These are phyloP conservation scores for Diaporthe vaccinii DNA, from an alignment of 2,329 filamentous ascomycete species.

Conservation along the genomic window DNA sequence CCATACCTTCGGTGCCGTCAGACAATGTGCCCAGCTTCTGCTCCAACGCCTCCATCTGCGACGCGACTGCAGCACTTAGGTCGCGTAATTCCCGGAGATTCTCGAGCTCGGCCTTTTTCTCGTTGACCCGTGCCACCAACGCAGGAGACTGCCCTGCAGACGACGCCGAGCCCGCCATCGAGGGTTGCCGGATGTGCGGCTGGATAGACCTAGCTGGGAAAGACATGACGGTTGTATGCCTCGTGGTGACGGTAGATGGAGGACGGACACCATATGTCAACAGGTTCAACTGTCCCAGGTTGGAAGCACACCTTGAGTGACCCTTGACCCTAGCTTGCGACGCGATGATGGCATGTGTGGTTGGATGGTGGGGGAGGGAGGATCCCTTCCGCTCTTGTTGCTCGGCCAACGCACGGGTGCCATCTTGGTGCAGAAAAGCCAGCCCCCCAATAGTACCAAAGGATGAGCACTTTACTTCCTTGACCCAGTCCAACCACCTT, in stretches of 20 bases:
- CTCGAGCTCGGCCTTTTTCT: slow-evolving; percentile 88
- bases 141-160: slow-evolving; percentile 74
- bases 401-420: slow-evolving; percentile 17
- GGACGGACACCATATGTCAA: neutral
- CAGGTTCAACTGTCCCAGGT: neutral
- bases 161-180: slow-evolving; percentile 58
- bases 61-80: slow-evolving; percentile 81
- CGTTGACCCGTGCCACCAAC: slow-evolving; percentile 81
- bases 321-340: slow-evolving; percentile 21
- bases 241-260: neutral
- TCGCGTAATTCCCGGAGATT: slow-evolving; percentile 83
- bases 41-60: slow-evolving; percentile 86
- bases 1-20: slow-evolving; percentile 82
- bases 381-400: neutral
- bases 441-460: slow-evolving; percentile 28
- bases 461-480: slow-evolving; percentile 25
- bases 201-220: slow-evolving; percentile 67
- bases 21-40: slow-evolving; percentile 83
- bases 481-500: slow-evolving; percentile 26
- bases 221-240: slow-evolving; percentile 60
- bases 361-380: neutral
- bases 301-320: neutral
- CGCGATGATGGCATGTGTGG: slow-evolving; percentile 12
- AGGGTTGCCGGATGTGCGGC: slow-evolving; percentile 76
- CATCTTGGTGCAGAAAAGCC: slow-evolving; percentile 32